Evolutionary conservation across 1,284 basidiomycete species (phyloP).

Genomic region (Tilletiaria anomala): DNA sequence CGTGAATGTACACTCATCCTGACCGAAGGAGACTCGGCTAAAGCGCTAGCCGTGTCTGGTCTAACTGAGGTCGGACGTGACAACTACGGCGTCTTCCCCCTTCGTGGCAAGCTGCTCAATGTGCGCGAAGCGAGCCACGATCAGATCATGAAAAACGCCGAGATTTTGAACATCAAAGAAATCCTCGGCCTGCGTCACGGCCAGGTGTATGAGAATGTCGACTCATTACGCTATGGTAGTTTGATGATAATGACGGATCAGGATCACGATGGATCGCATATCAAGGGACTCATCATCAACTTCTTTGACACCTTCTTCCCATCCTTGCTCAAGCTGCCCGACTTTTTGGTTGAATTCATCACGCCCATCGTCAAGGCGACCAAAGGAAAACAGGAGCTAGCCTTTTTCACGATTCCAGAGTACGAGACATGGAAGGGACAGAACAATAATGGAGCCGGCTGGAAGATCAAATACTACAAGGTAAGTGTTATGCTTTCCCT

Average conservation of each 20-base stretch:
- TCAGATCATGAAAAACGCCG: conserved; percentile 93
- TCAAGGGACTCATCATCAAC: conserved; percentile 97
- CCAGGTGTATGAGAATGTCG: conserved; percentile 63
- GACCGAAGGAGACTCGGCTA: conserved; percentile 98
- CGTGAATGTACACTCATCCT: conserved; percentile 84
- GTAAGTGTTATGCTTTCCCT: too few relatives aligned
- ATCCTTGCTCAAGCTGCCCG: conserved; percentile 75
- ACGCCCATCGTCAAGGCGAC: conserved; percentile 82
- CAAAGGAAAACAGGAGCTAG: conserved; percentile 63
- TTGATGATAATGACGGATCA: conserved; percentile 99
- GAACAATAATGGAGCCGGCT: conserved; percentile 65
- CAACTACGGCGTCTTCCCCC: conserved; percentile 91
- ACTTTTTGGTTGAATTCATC: conserved; percentile 94
- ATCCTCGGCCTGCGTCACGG: conserved; percentile 92
- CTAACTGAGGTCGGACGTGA: conserved; percentile 89
- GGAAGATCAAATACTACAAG: conserved; percentile 66
- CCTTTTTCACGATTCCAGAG: conserved; percentile 96
- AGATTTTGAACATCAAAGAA: conserved; percentile 94
- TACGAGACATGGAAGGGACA: conserved; percentile 82
- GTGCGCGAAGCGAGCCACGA: conserved; percentile 93
- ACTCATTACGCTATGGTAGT: conserved; percentile 75
- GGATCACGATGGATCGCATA: conserved; percentile 99
- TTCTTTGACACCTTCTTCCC: conserved; percentile 96
- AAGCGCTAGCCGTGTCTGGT: conserved; percentile 85
- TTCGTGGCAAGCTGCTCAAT: conserved; percentile 92